phyloP scores from a whole-genome alignment of 441 rosid species.

The Brassica hybrid region DNA sequence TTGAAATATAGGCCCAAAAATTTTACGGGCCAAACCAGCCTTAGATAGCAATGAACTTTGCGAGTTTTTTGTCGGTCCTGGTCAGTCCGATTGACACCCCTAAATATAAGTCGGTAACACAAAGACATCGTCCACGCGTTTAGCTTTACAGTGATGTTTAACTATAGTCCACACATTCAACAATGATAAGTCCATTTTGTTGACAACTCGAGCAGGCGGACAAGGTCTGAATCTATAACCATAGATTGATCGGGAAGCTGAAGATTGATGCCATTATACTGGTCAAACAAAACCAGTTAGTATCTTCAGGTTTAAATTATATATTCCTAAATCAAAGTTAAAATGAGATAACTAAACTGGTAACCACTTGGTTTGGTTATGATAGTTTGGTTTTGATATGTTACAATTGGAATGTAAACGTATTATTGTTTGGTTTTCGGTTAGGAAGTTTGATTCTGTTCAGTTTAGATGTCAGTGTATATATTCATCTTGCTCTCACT shows the following conservation, averaged over 20 bases:
- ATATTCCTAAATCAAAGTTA: slow-evolving; percentile 3
- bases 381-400: slow-evolving; percentile 2
- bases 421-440: not conserved
- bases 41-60: no score
- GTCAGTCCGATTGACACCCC: no score
- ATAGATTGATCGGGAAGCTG: slow-evolving; percentile 96
- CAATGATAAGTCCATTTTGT: slow-evolving; percentile 72
- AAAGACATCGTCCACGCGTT: no score
- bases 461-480: not conserved
- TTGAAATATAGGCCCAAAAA: no score
- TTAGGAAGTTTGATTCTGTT: not conserved
- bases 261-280: slow-evolving; percentile 93
- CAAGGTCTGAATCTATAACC: slow-evolving; percentile 97
- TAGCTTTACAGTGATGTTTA: no score
- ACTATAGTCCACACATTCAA: slow-evolving; percentile 86
- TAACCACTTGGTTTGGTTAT: not conserved
- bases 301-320: slow-evolving; percentile 65
- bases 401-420: not conserved
- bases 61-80: no score
- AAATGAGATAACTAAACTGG: not conserved
- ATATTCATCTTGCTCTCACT: not conserved
- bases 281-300: slow-evolving; percentile 93
- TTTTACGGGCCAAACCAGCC: no score
- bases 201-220: slow-evolving; percentile 94
- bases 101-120: no score